Percentiles rank a stretch among this genome's conserved stretches.
Evolutionary conservation across 805 yeast genomes (phyloP).

Genomic region (Lipomyces yamadae): DNA sequence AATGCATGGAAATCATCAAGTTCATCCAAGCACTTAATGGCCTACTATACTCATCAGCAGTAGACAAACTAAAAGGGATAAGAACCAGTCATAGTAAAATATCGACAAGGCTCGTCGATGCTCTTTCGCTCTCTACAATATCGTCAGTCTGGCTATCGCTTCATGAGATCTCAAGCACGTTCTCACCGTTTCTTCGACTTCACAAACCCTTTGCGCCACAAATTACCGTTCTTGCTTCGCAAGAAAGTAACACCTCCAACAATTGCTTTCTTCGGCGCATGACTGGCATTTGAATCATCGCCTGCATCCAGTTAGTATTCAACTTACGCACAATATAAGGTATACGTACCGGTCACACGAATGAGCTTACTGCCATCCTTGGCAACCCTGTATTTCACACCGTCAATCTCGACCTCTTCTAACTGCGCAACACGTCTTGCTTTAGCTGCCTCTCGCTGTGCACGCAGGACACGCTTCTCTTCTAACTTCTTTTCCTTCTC

Average conservation of each 20-base stretch:
- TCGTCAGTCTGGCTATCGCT: not conserved
- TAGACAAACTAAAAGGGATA: slow-evolving; percentile 10
- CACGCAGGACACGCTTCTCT: slow-evolving; percentile 28
- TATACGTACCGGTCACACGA: slow-evolving; percentile 20
- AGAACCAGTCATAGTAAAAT: slow-evolving; percentile 43
- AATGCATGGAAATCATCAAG: not conserved
- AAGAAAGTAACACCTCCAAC: slow-evolving; percentile 40
- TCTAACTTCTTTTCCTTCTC: slow-evolving; percentile 34
- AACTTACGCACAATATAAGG: not conserved
- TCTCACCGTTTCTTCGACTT: slow-evolving; percentile 23
- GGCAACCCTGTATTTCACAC: slow-evolving; percentile 37
- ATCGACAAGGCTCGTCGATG: slow-evolving; percentile 41
- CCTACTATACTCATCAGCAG: not conserved
- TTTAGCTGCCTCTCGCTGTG: slow-evolving; percentile 37
- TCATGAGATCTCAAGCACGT: not conserved
- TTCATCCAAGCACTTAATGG: not conserved
- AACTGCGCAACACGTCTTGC: slow-evolving; percentile 19
- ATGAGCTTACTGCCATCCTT: slow-evolving; percentile 40
- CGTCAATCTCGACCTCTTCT: slow-evolving; percentile 38
- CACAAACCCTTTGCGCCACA: slow-evolving; percentile 35
- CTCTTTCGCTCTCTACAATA: slow-evolving; percentile 12
- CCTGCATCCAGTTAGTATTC: slow-evolving; percentile 4
- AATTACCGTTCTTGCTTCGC: slow-evolving; percentile 39
- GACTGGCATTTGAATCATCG: slow-evolving; percentile 10
- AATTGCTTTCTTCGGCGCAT: slow-evolving; percentile 38